phyloP scores from a whole-genome alignment of 768 basidiomycete species.

The Leucocoprinus leucothites region DNA sequence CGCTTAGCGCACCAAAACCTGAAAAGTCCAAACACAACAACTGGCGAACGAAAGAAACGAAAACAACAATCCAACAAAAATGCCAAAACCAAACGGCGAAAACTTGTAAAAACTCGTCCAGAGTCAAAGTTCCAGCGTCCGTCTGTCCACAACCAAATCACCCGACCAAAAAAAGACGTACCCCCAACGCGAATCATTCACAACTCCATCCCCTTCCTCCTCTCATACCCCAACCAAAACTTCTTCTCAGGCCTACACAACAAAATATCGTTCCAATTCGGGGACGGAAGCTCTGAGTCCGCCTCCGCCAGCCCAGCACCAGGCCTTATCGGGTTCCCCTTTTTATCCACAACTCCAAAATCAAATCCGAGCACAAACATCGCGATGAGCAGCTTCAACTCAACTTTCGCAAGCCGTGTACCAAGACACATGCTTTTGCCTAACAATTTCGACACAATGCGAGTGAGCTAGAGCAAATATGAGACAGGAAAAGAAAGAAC shows the following conservation, averaged over 20 bases:
- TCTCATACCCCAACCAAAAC: conserved; percentile 52
- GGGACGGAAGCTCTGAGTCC: conserved; percentile 35
- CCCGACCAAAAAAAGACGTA: conserved; percentile 29
- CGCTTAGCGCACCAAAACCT: neutral
- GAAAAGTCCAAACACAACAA: neutral
- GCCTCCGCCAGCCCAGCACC: conserved; percentile 29
- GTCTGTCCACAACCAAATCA: neutral
- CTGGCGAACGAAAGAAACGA: too few relatives aligned
- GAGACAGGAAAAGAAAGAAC: conserved; percentile 13
- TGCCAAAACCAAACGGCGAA: neutral
- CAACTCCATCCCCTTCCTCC: conserved; percentile 20
- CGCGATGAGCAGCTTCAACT: conserved; percentile 68
- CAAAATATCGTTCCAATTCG: conserved; percentile 79
- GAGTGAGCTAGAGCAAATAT: neutral
- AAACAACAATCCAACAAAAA: neutral
- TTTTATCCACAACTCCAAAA: conserved; percentile 52
- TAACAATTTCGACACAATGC: conserved; percentile 24
- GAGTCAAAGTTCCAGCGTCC: conserved; percentile 2
- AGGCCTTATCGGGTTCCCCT: conserved; percentile 29
- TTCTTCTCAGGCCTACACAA: conserved; percentile 60
- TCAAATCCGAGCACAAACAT: conserved; percentile 66
- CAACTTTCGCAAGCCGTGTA: conserved; percentile 69
- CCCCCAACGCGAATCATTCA: too few relatives aligned
- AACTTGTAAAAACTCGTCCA: neutral
- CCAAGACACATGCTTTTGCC: conserved; percentile 72